A percentile compares a stretch with the other conserved stretches of the same genome.
These are phyloP conservation scores for Yamadazyma conglobata DNA, from an alignment of 1,139 yeast species.

Conservation along the genomic window DNA sequence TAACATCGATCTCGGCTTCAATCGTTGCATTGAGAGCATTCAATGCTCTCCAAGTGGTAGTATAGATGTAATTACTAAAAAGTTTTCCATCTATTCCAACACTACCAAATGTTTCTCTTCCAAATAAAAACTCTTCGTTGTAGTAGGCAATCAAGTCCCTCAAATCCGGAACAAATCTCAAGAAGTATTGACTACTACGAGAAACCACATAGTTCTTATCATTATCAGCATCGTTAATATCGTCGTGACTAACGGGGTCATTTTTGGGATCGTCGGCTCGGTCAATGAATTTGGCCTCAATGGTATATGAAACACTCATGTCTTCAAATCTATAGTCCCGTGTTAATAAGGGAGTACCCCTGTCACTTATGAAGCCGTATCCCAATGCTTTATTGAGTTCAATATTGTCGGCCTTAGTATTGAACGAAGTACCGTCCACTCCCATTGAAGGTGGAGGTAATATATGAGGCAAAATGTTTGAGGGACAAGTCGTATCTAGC, in stretches of 20 bases:
- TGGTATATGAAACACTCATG: conserved; percentile 39
- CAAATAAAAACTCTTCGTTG: conserved; percentile 24
- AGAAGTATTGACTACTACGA: conserved; percentile 34
- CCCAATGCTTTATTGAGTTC: conserved; percentile 43
- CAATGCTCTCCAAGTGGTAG: conserved; percentile 35
- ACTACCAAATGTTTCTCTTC: conserved; percentile 25
- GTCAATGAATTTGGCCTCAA: conserved; percentile 44
- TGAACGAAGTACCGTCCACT: conserved; percentile 43
- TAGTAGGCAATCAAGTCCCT: conserved; percentile 28
- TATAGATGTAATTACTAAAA: conserved; percentile 22
- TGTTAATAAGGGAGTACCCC: conserved; percentile 45
- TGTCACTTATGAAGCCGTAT: conserved; percentile 35
- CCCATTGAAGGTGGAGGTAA: conserved; percentile 68
- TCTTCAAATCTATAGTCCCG: conserved; percentile 43
- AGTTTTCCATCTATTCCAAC: conserved; percentile 38
- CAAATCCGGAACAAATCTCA: conserved; percentile 41
- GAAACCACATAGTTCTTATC: conserved; percentile 37
- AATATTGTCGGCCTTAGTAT: conserved; percentile 32
- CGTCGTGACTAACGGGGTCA: conserved; percentile 31
- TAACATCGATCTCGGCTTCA: conserved; percentile 37
- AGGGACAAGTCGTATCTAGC: conserved; percentile 56
- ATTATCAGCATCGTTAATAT: conserved; percentile 35
- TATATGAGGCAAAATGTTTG: conserved; percentile 50
- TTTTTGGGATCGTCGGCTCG: conserved; percentile 26
- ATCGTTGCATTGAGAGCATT: conserved; percentile 25